Evolutionary conservation across 352 stramenopile genomes (phyloP).

Genomic region (Plasmopara viticola): DNA sequence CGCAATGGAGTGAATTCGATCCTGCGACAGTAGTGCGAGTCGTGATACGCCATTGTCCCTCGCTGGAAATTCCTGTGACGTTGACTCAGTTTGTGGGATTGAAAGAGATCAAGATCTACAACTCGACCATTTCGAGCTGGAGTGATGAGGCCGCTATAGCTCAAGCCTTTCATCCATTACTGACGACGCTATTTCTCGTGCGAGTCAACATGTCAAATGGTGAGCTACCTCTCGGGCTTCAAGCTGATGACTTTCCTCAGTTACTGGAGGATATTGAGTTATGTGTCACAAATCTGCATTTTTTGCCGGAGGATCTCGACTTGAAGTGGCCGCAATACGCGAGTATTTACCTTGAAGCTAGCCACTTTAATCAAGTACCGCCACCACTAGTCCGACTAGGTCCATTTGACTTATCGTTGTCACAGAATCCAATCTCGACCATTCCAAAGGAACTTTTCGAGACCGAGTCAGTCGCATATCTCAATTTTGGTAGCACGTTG

Average conservation of each 20-base stretch:
- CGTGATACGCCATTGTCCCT: slow-evolving; percentile 24
- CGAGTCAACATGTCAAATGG: slow-evolving; percentile 16
- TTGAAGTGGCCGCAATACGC: slow-evolving; percentile 29
- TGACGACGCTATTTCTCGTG: slow-evolving; percentile 19
- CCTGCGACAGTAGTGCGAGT: slow-evolving; percentile 15
- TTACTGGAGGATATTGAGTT: slow-evolving; percentile 28
- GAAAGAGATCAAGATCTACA: slow-evolving; percentile 27
- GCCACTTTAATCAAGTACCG: slow-evolving; percentile 12
- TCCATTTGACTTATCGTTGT: slow-evolving; percentile 20
- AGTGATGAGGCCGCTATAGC: slow-evolving; percentile 9
- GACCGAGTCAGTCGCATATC: slow-evolving; percentile 20
- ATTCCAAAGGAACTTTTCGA: slow-evolving; percentile 27
- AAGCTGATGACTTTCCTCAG: slow-evolving; percentile 9
- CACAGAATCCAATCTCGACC: slow-evolving; percentile 17
- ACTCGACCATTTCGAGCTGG: slow-evolving; percentile 19
- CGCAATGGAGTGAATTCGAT: slow-evolving; percentile 13
- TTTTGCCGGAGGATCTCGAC: slow-evolving; percentile 33
- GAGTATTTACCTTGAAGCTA: slow-evolving; percentile 22
- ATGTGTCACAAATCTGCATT: slow-evolving; percentile 26
- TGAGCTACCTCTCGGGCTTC: slow-evolving; percentile 13
- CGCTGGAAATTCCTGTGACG: slow-evolving; percentile 22
- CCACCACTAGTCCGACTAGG: slow-evolving; percentile 12
- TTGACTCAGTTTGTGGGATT: too few species aligned
- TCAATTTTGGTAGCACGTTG: slow-evolving; percentile 21
- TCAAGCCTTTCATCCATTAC: slow-evolving; percentile 7